Conservation (phyloP, 169 alveolate species). For the Theileria sp. region DNA sequence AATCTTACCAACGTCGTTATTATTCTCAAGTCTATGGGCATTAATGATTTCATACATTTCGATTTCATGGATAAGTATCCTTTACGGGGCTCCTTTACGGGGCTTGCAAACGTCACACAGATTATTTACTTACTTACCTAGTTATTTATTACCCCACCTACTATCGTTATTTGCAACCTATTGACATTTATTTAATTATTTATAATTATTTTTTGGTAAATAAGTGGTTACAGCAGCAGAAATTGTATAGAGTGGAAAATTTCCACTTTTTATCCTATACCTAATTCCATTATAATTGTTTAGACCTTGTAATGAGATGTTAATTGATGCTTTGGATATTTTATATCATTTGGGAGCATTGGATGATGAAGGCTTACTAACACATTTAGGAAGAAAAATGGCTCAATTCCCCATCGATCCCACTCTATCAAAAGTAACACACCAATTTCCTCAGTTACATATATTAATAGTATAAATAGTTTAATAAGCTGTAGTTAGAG, state of each 20-base stretch:
- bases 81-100: conserved; percentile 79
- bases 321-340: conserved; percentile 96
- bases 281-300: no score
- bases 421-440: conserved; percentile 82
- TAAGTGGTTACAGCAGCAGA: no score
- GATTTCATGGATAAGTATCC: conserved; percentile 96
- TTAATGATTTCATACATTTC: conserved; percentile 95
- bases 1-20: conserved; percentile 97
- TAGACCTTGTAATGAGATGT: conserved; percentile 80
- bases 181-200: no score
- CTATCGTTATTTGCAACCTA: no score
- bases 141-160: background rate
- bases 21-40: conserved; percentile 99
- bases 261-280: no score
- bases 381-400: conserved; percentile 98
- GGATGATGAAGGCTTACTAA: conserved; percentile 99
- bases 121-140: background rate
- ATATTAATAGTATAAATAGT: no score
- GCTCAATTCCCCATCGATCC: conserved; percentile 99
- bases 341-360: conserved; percentile 97
- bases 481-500: no score
- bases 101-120: conserved; percentile 46
- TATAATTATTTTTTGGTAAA: no score
- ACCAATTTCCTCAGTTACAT: conserved; percentile 13
- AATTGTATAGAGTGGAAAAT: no score